Percentiles rank a stretch among this genome's conserved stretches.
These are phyloP conservation scores for Mesotaenium endlicherianum DNA, from an alignment of 139 green algal species.

Conservation along the genomic window DNA sequence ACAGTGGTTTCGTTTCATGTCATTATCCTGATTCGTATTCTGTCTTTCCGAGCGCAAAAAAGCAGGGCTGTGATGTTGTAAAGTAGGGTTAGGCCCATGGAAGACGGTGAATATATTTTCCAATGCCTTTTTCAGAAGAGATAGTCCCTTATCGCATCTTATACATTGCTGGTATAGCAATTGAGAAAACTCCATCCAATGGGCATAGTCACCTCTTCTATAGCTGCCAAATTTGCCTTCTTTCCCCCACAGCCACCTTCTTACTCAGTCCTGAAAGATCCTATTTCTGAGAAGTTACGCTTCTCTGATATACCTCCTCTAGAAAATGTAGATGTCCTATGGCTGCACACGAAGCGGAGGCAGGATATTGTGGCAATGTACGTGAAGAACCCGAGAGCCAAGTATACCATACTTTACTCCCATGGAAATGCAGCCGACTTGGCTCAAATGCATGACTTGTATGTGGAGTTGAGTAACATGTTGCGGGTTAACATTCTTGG, in stretches of 20 bases:
- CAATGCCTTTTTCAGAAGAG: too few species aligned
- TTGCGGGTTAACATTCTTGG: conserved; percentile 76
- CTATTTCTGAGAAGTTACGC: conserved; percentile 3
- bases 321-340: conserved; percentile 49
- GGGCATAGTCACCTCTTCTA: conserved; percentile 39
- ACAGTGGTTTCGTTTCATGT: too few species aligned
- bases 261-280: conserved; percentile 63
- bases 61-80: too few species aligned
- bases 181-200: too few species aligned
- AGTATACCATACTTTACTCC: conserved; percentile 76
- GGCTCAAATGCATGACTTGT: conserved; percentile 83
- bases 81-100: too few species aligned
- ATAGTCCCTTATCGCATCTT: too few species aligned
- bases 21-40: too few species aligned
- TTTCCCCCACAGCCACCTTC: conserved; percentile 77
- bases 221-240: conserved; percentile 64
- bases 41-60: too few species aligned
- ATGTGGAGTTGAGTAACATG: conserved; percentile 64
- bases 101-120: too few species aligned
- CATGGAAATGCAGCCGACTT: conserved; percentile 94
- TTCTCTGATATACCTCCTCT: conserved; percentile 34
- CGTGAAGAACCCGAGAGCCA: conserved; percentile 46
- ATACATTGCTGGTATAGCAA: too few species aligned
- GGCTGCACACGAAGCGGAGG: conserved; percentile 41
- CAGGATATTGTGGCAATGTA: conserved; percentile 61